Base-by-base conservation (phyloP, 1,284 basidiomycete species). In the Ceratobasidium sp. region DNA sequence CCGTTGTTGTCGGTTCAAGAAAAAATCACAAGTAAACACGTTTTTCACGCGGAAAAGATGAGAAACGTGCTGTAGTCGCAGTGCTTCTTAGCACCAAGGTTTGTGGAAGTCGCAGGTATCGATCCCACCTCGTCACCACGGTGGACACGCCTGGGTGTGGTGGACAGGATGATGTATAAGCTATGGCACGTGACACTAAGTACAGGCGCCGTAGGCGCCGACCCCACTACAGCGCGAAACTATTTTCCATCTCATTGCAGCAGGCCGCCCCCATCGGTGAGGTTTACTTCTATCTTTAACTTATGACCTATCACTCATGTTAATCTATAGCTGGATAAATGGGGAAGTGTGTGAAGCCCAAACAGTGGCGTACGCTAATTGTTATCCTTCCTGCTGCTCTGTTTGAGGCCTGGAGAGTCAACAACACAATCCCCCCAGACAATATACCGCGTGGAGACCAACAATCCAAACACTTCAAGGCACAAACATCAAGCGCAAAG, bases 151-250 rank as follows among this genome's bases (percentile, higher is more conserved):
- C 37, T 42, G 17, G 23, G 45, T 6, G 63, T 23, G n/a, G 63
- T 15, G 26, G 42, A 31, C 13, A 49, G 63, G 13, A 66, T 4
- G 39, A 31, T 13, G 3, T n/a, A 47, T 47, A 17, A 47, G n/a
- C n/a, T 23, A 66, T 23, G 28, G 39, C 63, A 66, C 45, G 45
- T 66, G 63, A 66, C 63, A 64, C 61, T 64, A 64, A n/a, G 35
- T 64, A 64, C 61, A 64, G 61, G 61, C 26, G 51, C 51, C 10
- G 15, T 54, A 54, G n/a, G 51, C 51, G 51, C 51, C 51, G 51
- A n/a, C 26, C 51, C 51, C 51, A 54, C 51, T 54, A 54, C 51
- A 54, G 51, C 51, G 51, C n/a, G n/a, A n/a, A n/a, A n/a, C n/a
- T n/a, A n/a, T n/a, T n/a, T n/a, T n/a, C n/a, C n/a, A n/a, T n/a